These are phyloP conservation scores for Torulaspora delbrueckii DNA, from an alignment of 805 yeast genomes.

Conservation along the genomic window DNA sequence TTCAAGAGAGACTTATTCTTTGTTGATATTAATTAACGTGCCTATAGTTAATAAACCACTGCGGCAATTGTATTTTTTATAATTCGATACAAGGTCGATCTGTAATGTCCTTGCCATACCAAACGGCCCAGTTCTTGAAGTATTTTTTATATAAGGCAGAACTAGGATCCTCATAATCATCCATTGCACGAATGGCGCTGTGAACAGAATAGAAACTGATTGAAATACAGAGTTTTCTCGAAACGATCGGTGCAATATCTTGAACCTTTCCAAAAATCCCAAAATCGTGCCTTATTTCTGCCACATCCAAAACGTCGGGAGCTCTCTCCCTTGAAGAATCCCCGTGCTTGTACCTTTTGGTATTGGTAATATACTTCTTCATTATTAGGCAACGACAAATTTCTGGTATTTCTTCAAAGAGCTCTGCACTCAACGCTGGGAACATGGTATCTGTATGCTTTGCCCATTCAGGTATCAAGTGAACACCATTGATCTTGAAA, in stretches of 20 bases:
- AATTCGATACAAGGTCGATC: conserved; percentile 46
- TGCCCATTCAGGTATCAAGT: conserved; percentile 46
- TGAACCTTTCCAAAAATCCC: conserved; percentile 52
- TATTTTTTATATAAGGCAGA: conserved; percentile 44
- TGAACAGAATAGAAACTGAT: conserved; percentile 55
- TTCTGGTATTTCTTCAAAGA: conserved; percentile 30
- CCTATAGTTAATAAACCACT: background rate
- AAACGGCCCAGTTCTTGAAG: conserved; percentile 50
- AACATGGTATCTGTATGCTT: conserved; percentile 10
- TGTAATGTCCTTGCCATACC: conserved; percentile 64
- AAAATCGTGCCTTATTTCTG: conserved; percentile 47
- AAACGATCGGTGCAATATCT: conserved; percentile 62
- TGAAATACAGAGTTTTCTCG: conserved; percentile 57
- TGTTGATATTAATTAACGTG: background rate
- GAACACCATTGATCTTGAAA: conserved; percentile 55
- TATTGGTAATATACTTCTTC: conserved; percentile 33
- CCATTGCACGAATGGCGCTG: conserved; percentile 57
- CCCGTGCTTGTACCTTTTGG: conserved; percentile 5
- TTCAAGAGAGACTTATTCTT: too few species aligned
- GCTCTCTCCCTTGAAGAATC: conserved; percentile 25
- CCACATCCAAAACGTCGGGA: conserved; percentile 44
- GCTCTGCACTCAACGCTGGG: conserved; percentile 1
- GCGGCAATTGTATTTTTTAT: conserved; percentile 6
- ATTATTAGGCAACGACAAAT: conserved; percentile 55
- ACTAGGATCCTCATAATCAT: conserved; percentile 36